phyloP scores from a whole-genome alignment of 2,329 filamentous ascomycete species.

The Emydomyces testavorans region DNA sequence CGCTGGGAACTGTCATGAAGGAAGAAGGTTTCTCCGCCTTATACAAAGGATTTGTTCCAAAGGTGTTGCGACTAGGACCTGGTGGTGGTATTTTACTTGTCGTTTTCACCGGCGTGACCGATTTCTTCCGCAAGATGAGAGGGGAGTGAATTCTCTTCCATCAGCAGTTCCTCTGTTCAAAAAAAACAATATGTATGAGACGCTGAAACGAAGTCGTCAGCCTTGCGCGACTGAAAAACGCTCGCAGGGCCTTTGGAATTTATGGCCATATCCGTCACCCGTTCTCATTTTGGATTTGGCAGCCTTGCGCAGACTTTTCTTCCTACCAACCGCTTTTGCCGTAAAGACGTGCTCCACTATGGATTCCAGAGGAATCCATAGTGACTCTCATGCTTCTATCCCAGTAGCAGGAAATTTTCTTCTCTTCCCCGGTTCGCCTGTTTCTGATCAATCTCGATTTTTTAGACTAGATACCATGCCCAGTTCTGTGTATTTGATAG shows the following conservation, averaged over 20 bases:
- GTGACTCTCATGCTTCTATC: too few relatives aligned
- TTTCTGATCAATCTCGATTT: background rate
- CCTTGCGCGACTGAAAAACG: too few relatives aligned
- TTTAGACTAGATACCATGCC: slow-evolving; percentile 5
- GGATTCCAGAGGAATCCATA: too few relatives aligned
- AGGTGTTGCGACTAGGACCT: slow-evolving; percentile 69
- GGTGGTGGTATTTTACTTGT: slow-evolving; percentile 50
- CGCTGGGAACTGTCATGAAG: slow-evolving; percentile 71
- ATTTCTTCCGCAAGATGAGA: slow-evolving; percentile 72
- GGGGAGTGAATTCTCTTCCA: slow-evolving; percentile 25
- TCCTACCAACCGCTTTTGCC: too few relatives aligned
- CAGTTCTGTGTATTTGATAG: background rate
- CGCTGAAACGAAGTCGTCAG: too few relatives aligned
- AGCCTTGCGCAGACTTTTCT: too few relatives aligned
- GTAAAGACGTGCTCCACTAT: too few relatives aligned
- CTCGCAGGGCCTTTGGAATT: too few relatives aligned
- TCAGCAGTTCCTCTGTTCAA: background rate
- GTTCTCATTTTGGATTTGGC: too few relatives aligned
- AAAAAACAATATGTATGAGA: background rate
- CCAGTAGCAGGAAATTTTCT: background rate
- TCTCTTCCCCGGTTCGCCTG: background rate
- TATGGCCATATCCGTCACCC: too few relatives aligned
- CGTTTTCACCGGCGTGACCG: slow-evolving; percentile 44
- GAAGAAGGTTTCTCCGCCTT: slow-evolving; percentile 87
- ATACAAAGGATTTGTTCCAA: slow-evolving; percentile 96